Base-by-base conservation (phyloP, 2,329 filamentous ascomycete genomes). In the Periconia sp. region DNA sequence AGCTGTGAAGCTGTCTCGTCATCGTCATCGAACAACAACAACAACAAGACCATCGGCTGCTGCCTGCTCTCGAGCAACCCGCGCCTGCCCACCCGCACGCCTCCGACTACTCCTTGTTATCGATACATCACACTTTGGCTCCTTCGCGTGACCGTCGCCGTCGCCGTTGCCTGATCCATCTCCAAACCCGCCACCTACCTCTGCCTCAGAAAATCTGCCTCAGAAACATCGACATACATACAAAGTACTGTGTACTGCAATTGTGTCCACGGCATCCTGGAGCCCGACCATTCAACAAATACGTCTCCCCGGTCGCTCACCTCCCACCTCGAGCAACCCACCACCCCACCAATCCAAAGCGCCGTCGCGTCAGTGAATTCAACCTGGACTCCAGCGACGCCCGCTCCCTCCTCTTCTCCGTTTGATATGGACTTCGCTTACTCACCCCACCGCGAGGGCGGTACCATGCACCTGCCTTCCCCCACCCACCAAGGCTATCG, bases 391-490 rank as follows among this genome's bases (percentile, higher is more conserved):
- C 27, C 13, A 13, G 43, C 27, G 19, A 23, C 43, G 7, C 41
- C 11, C n/a, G 33, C 33, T 5, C 10, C 11, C 35, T 23, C 43
- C 44, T 37, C 19, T 2, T 23, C 45, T 40, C 50, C 51, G 20
- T 47, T 48, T 20, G 55, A 60, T 60, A 80, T 80, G 78, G 78
- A 79, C 68, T 76, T 79, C 61, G 75, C 76, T 56, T 80, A 77
- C 64, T 81, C 79, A 49, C 78, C 78, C 49, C 77, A 77, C 62
- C 77, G 79, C 62, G 77, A 79, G 54, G 89, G 90, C 71, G 90
- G 90, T 68, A 93, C 90, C 54, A 81, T 96, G 65, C 91, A 94
- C 68, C 81, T 96, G 65, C 87, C 91, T 60, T 96, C 92, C 57
- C 92, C 93, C 54, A 93, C 90, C 13, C 70, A 73, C 57, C 87